Base-by-base conservation (phyloP, 345 rosid species). In the Camelina hispida region DNA sequence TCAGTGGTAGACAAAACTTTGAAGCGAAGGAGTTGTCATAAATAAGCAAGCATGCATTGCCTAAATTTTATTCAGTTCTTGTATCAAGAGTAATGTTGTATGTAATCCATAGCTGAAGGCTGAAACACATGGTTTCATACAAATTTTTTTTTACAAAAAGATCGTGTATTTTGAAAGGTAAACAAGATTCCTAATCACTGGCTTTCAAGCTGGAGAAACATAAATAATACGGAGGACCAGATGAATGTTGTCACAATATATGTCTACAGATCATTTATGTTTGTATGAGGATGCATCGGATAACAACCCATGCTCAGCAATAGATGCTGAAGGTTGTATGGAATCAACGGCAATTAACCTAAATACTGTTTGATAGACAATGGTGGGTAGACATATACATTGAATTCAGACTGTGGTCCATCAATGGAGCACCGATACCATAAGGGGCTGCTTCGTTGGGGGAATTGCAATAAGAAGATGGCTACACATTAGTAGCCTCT, bases 1-100 rank as follows among this genome's bases (percentile, higher is more conserved):
- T 20, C 22, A 1, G 1, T 20, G 22, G 22, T 20, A 20, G 22
- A 20, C 22, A 20, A 20, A 20, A 20, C 22, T 20, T 20, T 20
- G 22, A 20, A 20, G 22, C 22, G 22, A 20, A 20, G 22, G 1
- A 20, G 22, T 20, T 20, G 22, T 20, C 22, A 20, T 20, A 20
- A 20, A 20, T 20, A 20, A 20, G 22, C 22, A 20, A 20, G 97
- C 90, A 74, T 93, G 98, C 98, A 93, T 93, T 63, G 98, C 90
- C 98, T 93, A 78, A 50, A 81, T 71, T 68, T 43, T 40, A 10
- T 53, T 64, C 52, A 35, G 8, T 65, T 55, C n/a, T 46, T 16
- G 3, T 73, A 67, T 32, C 20, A 62, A 35, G 15, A 34, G 18
- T 23, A 54, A 28, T 48, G 10, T 4, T 61, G 38, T 48, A 51